Conservation (phyloP, 129 eudicot genomes). For the Pulicaria dysenterica region DNA sequence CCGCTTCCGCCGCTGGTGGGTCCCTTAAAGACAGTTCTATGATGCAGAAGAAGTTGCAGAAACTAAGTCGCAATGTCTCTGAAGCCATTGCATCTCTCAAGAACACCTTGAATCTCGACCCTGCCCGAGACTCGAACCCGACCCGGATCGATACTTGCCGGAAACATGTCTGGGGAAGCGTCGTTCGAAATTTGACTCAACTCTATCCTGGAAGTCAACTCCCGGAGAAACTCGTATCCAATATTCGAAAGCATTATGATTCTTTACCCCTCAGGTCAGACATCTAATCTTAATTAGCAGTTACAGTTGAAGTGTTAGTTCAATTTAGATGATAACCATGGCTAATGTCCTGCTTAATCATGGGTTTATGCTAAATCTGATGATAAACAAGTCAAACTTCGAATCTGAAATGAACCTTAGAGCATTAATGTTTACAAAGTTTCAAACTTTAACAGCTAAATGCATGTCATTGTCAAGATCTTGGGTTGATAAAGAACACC, state of each 20-base stretch:
- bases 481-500: not conserved
- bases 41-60: slow-evolving; percentile 87
- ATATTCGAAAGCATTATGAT: slow-evolving; percentile 91
- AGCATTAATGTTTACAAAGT: not conserved
- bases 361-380: slow-evolving; percentile 17
- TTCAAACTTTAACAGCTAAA: not conserved
- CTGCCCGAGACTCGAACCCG: slow-evolving; percentile 60
- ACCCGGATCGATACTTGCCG: slow-evolving; percentile 59
- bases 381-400: not conserved
- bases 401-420: slow-evolving; percentile 23
- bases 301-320: not conserved
- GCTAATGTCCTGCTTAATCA: not conserved
- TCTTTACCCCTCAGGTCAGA: slow-evolving; percentile 86
- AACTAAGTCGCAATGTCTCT: slow-evolving; percentile 80
- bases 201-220: slow-evolving; percentile 98
- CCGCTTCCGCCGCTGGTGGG: slow-evolving; percentile 25
- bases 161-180: slow-evolving; percentile 83
- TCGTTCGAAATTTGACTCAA: slow-evolving; percentile 92
- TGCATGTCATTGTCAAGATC: not conserved
- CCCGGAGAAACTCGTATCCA: slow-evolving; percentile 94
- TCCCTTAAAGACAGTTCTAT: slow-evolving; percentile 48
- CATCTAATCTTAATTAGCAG: not conserved
- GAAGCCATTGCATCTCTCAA: slow-evolving; percentile 94
- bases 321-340: not conserved
- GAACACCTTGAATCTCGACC: slow-evolving; percentile 83